Evolutionary conservation across 2,329 filamentous ascomycete genomes (phyloP).

Genomic region (Monosporascus sp.): DNA sequence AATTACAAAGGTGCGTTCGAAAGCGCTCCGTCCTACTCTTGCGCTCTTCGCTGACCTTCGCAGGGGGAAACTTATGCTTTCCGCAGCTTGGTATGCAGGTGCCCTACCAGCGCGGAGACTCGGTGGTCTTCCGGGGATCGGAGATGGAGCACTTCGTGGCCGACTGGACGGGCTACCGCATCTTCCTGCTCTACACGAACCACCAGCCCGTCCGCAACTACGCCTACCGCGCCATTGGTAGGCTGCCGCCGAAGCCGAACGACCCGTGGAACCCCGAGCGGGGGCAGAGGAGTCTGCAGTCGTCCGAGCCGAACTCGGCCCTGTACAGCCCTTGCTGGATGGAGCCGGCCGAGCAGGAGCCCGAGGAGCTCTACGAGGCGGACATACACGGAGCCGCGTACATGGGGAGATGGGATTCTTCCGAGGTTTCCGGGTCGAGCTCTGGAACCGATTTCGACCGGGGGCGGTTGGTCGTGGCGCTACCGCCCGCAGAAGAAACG

Average conservation of each 20-base stretch:
- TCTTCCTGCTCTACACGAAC: constrained; percentile 9
- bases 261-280: constrained; percentile 3
- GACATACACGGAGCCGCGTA: background rate
- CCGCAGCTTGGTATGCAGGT: constrained; percentile 6
- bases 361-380: background rate
- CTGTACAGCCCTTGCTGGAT: background rate
- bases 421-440: background rate
- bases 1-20: constrained; percentile 5
- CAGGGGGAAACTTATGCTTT: constrained; percentile 8
- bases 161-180: constrained; percentile 9
- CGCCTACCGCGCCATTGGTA: constrained; percentile 5
- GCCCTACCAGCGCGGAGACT: constrained; percentile 5
- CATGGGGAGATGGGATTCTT: background rate
- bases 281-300: background rate
- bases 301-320: background rate
- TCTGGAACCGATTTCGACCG: background rate
- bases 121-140: constrained; percentile 5
- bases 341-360: background rate
- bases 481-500: background rate
- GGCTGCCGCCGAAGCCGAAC: constrained; percentile 5
- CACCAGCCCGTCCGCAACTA: constrained; percentile 9
- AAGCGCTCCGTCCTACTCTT: background rate
- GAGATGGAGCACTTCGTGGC: constrained; percentile 10
- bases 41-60: too few relatives aligned
- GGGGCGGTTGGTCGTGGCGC: background rate